These are phyloP conservation scores for Oxyria digyna DNA, from an alignment of 148 eudicot species.

Conservation along the genomic window DNA sequence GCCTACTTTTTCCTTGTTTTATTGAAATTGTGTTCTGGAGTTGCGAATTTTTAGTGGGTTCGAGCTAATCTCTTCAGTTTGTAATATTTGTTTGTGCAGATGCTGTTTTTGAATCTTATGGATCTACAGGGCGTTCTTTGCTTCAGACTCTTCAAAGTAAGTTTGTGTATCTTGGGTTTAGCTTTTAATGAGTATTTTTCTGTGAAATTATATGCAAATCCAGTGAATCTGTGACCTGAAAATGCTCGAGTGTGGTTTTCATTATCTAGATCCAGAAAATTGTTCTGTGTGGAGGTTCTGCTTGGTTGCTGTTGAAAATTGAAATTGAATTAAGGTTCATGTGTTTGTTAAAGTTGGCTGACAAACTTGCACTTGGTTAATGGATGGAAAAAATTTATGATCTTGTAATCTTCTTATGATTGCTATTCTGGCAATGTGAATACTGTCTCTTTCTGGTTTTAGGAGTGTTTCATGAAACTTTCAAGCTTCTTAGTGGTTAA, in stretches of 20 bases:
- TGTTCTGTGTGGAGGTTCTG: background rate
- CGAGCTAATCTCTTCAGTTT: background rate
- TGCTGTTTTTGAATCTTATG: slow-evolving; percentile 28
- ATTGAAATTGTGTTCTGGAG: no score
- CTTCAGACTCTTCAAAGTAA: slow-evolving; percentile 44
- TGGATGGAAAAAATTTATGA: background rate
- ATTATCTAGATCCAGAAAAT: background rate
- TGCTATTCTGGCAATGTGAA: background rate
- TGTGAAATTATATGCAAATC: background rate
- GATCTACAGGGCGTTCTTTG: slow-evolving; percentile 41
- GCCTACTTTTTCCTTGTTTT: background rate
- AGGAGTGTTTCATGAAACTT: background rate
- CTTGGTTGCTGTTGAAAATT: background rate
- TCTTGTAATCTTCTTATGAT: background rate
- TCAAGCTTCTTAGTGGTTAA: background rate
- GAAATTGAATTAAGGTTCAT: background rate
- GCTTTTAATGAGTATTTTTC: slow-evolving; percentile 1
- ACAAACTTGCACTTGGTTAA: background rate
- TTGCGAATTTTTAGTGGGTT: background rate
- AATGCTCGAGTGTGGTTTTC: background rate
- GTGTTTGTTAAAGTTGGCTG: background rate
- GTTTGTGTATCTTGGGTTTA: background rate
- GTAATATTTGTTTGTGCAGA: slow-evolving; percentile 20
- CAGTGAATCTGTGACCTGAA: background rate
- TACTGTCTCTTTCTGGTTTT: background rate